These are phyloP conservation scores for Batkoa obscura DNA, from an alignment of 371 early-diverging fungal species.

Conservation along the genomic window DNA sequence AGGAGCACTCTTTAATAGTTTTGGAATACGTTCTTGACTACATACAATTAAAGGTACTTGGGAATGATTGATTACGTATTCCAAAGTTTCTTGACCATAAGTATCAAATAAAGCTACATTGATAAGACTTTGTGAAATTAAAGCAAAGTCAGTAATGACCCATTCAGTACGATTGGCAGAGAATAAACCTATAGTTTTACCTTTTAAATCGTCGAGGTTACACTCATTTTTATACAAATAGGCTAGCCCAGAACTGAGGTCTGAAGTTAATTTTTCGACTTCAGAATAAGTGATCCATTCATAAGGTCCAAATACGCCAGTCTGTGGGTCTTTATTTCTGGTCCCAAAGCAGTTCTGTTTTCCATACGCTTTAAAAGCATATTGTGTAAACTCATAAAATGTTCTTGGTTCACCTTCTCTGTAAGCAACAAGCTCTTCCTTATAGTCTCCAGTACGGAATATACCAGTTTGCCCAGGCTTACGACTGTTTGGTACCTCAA, in stretches of 20 bases:
- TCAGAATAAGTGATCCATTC: neutral
- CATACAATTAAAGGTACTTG: constrained; percentile 41
- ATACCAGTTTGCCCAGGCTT: constrained; percentile 1
- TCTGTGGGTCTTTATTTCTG: neutral
- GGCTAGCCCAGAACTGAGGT: neutral
- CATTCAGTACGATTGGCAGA: constrained; percentile 84
- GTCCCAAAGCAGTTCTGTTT: neutral
- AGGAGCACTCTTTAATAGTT: constrained; percentile 26
- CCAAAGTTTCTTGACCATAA: constrained; percentile 49
- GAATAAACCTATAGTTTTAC: constrained; percentile 37
- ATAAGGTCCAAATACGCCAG: neutral
- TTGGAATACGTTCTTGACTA: constrained; percentile 40
- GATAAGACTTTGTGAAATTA: constrained; percentile 21
- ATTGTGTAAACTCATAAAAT: neutral
- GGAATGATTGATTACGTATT: constrained; percentile 52
- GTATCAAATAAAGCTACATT: constrained; percentile 82
- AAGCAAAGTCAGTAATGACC: constrained; percentile 44
- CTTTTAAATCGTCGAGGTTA: neutral
- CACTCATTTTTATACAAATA: neutral
- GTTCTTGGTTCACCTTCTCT: neutral
- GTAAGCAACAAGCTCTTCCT: neutral
- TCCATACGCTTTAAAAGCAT: neutral
- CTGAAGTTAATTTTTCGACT: neutral
- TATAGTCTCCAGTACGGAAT: neutral
- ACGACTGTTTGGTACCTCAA: neutral